phyloP scores from a whole-genome alignment of 2,329 filamentous ascomycete genomes.

The Alternaria panax region DNA sequence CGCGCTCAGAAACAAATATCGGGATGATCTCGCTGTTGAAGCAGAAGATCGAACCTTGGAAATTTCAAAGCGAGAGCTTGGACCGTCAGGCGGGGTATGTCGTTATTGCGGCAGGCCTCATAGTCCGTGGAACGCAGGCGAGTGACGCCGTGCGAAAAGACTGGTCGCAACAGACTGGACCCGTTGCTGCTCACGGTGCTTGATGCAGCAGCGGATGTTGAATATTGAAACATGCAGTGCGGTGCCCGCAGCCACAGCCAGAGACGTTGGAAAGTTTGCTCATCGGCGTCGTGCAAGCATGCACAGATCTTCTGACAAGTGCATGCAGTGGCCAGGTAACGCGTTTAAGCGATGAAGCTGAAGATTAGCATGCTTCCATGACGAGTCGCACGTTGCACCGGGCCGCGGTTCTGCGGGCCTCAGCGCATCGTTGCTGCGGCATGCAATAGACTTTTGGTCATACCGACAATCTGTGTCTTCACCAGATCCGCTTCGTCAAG shows the following conservation, averaged over 20 bases:
- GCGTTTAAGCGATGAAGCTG: constrained; percentile 31
- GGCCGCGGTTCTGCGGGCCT: constrained; percentile 19
- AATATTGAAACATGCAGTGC: constrained; percentile 39
- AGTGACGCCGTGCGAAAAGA: constrained; percentile 17
- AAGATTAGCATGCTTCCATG: constrained; percentile 26
- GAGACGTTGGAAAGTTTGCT: constrained; percentile 44
- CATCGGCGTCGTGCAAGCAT: constrained; percentile 29
- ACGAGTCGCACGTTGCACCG: constrained; percentile 27
- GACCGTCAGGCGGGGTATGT: constrained; percentile 32
- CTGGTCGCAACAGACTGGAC: constrained; percentile 17
- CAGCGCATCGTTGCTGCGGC: constrained; percentile 23
- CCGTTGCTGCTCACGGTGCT: constrained; percentile 14
- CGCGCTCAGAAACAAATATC: constrained; percentile 16
- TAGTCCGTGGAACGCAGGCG: constrained; percentile 26
- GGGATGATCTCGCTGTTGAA: constrained; percentile 27
- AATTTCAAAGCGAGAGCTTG: constrained; percentile 25
- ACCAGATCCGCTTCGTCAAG: constrained; percentile 24
- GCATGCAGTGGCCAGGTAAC: constrained; percentile 35
- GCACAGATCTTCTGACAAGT: constrained; percentile 37
- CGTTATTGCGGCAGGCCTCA: constrained; percentile 30
- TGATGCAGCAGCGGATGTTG: constrained; percentile 20
- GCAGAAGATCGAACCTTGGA: constrained; percentile 30
- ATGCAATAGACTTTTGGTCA: constrained; percentile 29
- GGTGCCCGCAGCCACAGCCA: constrained; percentile 29
- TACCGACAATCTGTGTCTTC: constrained; percentile 21